Conservation (phyloP, 1,139 yeast species). For the Spathaspora sp. region DNA sequence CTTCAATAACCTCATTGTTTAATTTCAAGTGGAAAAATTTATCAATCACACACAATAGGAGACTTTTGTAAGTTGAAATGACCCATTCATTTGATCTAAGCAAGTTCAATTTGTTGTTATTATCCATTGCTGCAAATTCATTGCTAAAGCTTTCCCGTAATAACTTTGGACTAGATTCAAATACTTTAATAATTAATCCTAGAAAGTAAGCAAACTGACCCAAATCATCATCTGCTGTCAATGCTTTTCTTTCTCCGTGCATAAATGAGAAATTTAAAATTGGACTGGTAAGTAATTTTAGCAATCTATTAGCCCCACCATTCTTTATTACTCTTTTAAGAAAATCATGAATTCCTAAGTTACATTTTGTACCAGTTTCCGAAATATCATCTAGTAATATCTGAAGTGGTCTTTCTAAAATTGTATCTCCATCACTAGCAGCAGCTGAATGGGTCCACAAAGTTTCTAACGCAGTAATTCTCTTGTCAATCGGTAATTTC, state of each 20-base stretch:
- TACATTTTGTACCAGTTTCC: conserved; percentile 39
- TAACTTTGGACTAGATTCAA: conserved; percentile 42
- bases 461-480: conserved; percentile 50
- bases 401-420: conserved; percentile 67
- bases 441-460: conserved; percentile 61
- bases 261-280: conserved; percentile 42
- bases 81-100: conserved; percentile 47
- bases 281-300: conserved; percentile 55
- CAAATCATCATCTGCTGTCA: conserved; percentile 50
- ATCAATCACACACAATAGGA: conserved; percentile 47
- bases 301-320: conserved; percentile 60
- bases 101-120: conserved; percentile 35
- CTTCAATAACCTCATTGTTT: conserved; percentile 20
- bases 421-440: conserved; percentile 38
- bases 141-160: conserved; percentile 49
- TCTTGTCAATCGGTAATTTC: conserved; percentile 31
- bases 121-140: conserved; percentile 58
- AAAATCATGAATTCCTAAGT: conserved; percentile 56
- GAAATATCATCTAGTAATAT: conserved; percentile 63
- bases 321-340: conserved; percentile 48
- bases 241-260: conserved; percentile 14
- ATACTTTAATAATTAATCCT: conserved; percentile 48
- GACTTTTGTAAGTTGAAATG: conserved; percentile 61
- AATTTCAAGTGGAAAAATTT: conserved; percentile 41
- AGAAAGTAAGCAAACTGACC: conserved; percentile 59